Evolutionary conservation across 2,329 filamentous ascomycete species (phyloP).

Genomic region (Chaetomium globosum): DNA sequence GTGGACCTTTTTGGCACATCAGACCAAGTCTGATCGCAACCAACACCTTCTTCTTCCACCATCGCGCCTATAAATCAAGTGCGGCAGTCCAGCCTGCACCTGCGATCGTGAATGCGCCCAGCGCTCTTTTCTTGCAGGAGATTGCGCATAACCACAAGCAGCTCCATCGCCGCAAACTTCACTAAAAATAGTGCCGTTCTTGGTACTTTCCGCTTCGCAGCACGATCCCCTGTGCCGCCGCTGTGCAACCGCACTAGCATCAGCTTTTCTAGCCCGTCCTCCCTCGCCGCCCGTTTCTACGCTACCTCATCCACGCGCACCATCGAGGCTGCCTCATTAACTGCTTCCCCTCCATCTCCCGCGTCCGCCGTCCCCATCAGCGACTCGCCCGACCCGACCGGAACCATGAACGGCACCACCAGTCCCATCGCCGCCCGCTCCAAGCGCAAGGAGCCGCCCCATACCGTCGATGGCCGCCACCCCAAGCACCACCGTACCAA

Average conservation of each 20-base stretch:
- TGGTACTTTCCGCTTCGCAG: neutral
- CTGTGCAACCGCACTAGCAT: neutral
- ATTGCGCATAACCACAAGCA: conserved; percentile 30
- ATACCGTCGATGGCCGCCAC: conserved; percentile 47
- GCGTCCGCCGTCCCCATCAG: conserved; percentile 1
- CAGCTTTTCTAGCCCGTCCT: neutral
- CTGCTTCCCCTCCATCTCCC: neutral
- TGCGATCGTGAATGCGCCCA: conserved; percentile 33
- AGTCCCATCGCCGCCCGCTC: conserved; percentile 40
- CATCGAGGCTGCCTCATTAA: neutral
- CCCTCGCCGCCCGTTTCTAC: neutral
- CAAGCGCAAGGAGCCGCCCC: conserved; percentile 56
- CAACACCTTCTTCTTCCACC: neutral
- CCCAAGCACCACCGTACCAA: conserved; percentile 49
- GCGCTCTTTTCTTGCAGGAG: conserved; percentile 27
- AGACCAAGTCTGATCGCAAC: neutral
- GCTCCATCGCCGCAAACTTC: conserved; percentile 17
- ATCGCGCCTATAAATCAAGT: conserved; percentile 13
- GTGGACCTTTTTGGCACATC: conserved; percentile 7
- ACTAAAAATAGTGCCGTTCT: neutral
- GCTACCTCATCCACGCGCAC: neutral
- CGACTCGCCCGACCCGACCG: conserved; percentile 7
- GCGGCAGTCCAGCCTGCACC: conserved; percentile 20
- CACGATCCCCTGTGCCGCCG: conserved; percentile 5
- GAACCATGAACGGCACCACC: conserved; percentile 37